Conservation (phyloP, 2,329 filamentous ascomycete species). For the Fusarium miscanthi region DNA sequence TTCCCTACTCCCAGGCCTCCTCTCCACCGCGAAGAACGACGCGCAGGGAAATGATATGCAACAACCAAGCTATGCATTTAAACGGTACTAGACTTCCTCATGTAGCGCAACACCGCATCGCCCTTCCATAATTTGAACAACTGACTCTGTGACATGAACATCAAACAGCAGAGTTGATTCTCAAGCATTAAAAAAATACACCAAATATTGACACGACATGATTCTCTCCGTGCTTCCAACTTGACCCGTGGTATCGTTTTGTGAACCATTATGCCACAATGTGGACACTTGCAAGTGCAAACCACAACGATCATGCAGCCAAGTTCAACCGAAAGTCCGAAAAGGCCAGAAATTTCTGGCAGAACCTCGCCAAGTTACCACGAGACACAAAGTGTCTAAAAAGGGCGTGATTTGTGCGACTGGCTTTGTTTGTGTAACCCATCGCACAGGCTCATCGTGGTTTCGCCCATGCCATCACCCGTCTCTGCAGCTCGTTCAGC, state of each 20-base stretch:
- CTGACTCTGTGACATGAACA: not conserved
- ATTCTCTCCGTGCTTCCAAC: not conserved
- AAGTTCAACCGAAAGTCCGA: not conserved
- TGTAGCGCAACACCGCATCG: not conserved
- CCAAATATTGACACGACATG: too few species aligned
- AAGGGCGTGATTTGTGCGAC: slow-evolving; percentile 11
- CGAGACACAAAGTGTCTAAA: not conserved
- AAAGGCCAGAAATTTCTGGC: not conserved
- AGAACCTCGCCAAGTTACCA: not conserved
- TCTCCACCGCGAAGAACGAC: slow-evolving; percentile 15
- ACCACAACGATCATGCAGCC: not conserved
- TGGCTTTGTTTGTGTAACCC: slow-evolving; percentile 7
- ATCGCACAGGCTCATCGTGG: slow-evolving; percentile 33
- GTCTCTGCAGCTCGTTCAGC: slow-evolving; percentile 21
- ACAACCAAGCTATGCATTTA: slow-evolving; percentile 30
- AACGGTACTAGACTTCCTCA: not conserved
- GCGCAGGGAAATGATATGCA: slow-evolving; percentile 17
- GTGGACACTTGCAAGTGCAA: not conserved
- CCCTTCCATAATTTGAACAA: not conserved
- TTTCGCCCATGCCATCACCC: slow-evolving; percentile 38
- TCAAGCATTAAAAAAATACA: not conserved
- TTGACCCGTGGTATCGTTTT: not conserved
- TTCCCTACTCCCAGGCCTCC: slow-evolving; percentile 35
- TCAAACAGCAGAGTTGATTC: not conserved
- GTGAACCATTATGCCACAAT: not conserved